A percentile compares a stretch with the other conserved stretches of the same genome.
Conservation (phyloP, 192 early-diverging fungal genomes). For the Coemansia sp. region DNA sequence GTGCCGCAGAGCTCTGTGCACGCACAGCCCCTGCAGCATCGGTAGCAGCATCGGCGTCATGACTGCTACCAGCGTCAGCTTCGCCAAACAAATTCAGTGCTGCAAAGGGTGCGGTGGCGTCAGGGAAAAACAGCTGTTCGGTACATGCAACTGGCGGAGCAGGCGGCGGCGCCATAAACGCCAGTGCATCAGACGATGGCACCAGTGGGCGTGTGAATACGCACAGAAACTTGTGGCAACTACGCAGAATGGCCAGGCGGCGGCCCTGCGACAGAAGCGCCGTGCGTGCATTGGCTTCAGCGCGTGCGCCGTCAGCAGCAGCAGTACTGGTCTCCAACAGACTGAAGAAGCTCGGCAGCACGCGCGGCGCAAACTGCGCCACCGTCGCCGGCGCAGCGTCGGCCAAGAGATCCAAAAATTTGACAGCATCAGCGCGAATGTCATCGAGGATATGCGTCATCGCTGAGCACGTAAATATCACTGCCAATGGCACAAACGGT, state of each 20-base stretch:
- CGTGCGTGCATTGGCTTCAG: constrained; percentile 30
- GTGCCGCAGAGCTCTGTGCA: constrained; percentile 33
- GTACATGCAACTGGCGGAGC: background rate
- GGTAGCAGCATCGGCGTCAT: constrained; percentile 7
- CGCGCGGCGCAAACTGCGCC: constrained; percentile 63
- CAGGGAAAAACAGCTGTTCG: constrained; percentile 25
- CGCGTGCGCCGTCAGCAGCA: constrained; percentile 8
- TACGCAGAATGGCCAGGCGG: constrained; percentile 44
- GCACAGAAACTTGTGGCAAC: constrained; percentile 42
- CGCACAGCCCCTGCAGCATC: constrained; percentile 17
- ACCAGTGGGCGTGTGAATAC: constrained; percentile 23
- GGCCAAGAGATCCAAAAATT: constrained; percentile 74
- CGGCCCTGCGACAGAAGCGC: constrained; percentile 33
- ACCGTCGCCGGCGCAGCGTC: constrained; percentile 63
- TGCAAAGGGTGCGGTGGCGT: constrained; percentile 31
- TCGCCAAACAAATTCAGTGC: constrained; percentile 39
- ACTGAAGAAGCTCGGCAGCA: constrained; percentile 50
- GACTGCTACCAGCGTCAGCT: background rate
- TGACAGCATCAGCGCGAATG: constrained; percentile 76
- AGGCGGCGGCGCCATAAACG: constrained; percentile 30
- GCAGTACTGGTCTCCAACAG: constrained; percentile 37
- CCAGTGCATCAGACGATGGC: constrained; percentile 17
- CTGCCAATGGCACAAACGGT: constrained; percentile 76
- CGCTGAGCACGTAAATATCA: constrained; percentile 79
- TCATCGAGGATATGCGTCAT: constrained; percentile 90